Conservation (phyloP, 805 yeast genomes). For the Nakazawaea siamensis region DNA sequence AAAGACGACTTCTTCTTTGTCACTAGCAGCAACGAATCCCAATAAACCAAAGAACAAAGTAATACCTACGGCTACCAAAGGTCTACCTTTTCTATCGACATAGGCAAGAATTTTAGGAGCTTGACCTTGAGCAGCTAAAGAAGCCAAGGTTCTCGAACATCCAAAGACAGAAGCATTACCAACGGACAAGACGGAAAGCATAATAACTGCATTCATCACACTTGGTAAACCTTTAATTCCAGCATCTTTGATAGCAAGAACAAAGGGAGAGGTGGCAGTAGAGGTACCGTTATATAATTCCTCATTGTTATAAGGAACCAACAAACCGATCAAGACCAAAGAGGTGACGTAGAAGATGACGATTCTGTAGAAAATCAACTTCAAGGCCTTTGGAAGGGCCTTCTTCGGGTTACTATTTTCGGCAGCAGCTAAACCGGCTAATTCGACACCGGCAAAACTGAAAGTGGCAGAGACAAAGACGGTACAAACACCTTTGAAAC, state of each 20-base stretch:
- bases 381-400: slow-evolving; percentile 65
- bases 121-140: slow-evolving; percentile 56
- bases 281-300: slow-evolving; percentile 43
- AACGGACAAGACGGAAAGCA: slow-evolving; percentile 60
- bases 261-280: slow-evolving; percentile 72
- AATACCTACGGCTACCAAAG: slow-evolving; percentile 40
- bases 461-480: slow-evolving; percentile 44
- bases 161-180: slow-evolving; percentile 70
- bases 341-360: slow-evolving; percentile 53
- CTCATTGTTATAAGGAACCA: slow-evolving; percentile 54
- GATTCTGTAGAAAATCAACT: slow-evolving; percentile 63
- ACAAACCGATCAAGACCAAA: slow-evolving; percentile 57
- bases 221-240: slow-evolving; percentile 59
- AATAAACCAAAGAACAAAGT: slow-evolving; percentile 49
- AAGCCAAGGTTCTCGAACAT: slow-evolving; percentile 56
- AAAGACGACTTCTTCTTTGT: slow-evolving; percentile 43
- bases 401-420: slow-evolving; percentile 65
- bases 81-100: slow-evolving; percentile 48
- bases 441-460: slow-evolving; percentile 43
- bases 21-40: slow-evolving; percentile 49
- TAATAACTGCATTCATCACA: slow-evolving; percentile 60
- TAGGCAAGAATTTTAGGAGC: slow-evolving; percentile 46
- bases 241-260: slow-evolving; percentile 57
- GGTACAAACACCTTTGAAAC: slow-evolving; percentile 43
- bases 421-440: slow-evolving; percentile 65